Percentiles rank a stretch among this genome's conserved stretches.
Evolutionary conservation across 129 eudicot species (phyloP).

Genomic region (Apium graveolens): DNA sequence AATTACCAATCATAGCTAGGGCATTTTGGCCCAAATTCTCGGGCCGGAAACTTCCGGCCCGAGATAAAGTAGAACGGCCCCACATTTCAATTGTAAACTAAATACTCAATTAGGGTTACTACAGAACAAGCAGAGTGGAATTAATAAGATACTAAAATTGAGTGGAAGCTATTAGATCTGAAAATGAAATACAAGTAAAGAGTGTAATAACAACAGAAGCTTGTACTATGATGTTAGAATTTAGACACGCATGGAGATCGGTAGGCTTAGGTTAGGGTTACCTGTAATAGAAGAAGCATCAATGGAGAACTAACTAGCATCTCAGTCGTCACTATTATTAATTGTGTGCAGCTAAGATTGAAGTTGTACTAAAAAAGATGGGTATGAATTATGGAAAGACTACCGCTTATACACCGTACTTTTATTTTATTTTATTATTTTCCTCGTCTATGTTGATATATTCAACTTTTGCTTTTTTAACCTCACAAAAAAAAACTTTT

Average conservation of each 20-base stretch:
- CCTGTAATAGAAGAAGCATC: background rate
- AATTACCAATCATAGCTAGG: constrained; percentile 54
- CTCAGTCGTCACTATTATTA: too few species aligned
- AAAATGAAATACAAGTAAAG: background rate
- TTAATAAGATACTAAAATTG: background rate
- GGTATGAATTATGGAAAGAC: too few species aligned
- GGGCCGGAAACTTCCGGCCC: constrained; percentile 61
- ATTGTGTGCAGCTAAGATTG: too few species aligned
- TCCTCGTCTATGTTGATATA: too few species aligned
- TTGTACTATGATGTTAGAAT: too few species aligned
- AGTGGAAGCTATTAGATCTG: background rate
- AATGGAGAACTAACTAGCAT: too few species aligned
- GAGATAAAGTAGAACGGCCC: constrained; percentile 43
- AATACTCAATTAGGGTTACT: background rate
- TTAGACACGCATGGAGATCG: background rate
- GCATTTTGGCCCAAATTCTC: constrained; percentile 85
- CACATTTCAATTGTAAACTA: constrained; percentile 28
- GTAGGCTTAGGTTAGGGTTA: background rate
- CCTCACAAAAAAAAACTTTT: too few species aligned
- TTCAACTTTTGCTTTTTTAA: too few species aligned
- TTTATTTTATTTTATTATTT: too few species aligned
- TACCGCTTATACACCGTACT: too few species aligned
- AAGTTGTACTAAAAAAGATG: too few species aligned
- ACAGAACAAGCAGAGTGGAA: background rate
- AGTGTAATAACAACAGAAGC: background rate